These are phyloP conservation scores for Colletotrichum plurivorum DNA, from an alignment of 2,329 filamentous ascomycete species.

Conservation along the genomic window DNA sequence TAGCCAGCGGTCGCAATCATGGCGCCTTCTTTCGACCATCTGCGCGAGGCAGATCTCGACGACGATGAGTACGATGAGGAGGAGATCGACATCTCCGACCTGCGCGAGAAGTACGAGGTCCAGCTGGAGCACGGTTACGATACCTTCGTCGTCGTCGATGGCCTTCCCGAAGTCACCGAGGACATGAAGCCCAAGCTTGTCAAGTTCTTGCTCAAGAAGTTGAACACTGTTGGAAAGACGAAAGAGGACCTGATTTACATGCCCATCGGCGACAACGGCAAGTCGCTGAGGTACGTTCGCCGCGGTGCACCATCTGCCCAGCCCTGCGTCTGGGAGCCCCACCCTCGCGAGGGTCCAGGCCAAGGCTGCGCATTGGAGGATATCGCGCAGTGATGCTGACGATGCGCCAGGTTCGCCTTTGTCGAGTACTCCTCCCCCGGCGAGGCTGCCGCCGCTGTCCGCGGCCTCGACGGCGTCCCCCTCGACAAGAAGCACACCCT, in stretches of 20 bases:
- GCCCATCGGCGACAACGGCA: conserved; percentile 90
- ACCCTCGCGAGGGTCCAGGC: not conserved
- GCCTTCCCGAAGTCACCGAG: conserved; percentile 88
- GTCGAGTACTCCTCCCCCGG: conserved; percentile 94
- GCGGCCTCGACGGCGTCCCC: conserved; percentile 86
- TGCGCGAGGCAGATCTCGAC: conserved; percentile 91
- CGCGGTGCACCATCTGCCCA: conserved; percentile 23
- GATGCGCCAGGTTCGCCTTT: conserved; percentile 83
- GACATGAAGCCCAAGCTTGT: conserved; percentile 94
- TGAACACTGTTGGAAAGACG: conserved; percentile 87
- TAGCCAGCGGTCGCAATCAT: conserved; percentile 70
- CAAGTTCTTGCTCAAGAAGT: conserved; percentile 95
- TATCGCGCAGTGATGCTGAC: conserved; percentile 27
- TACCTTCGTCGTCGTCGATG: conserved; percentile 96
- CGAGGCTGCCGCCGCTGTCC: conserved; percentile 90
- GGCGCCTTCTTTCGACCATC: conserved; percentile 93
- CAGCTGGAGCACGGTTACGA: conserved; percentile 96
- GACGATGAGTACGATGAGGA: conserved; percentile 90
- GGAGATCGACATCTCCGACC: conserved; percentile 95
- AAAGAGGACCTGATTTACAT: conserved; percentile 92
- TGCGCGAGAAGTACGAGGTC: conserved; percentile 95
- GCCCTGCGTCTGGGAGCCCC: not conserved
- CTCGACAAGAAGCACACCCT: conserved; percentile 98
- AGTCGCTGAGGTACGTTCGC: conserved; percentile 82
- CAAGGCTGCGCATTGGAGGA: not conserved